These are phyloP conservation scores for Ceratocystis diversiconidia DNA, from an alignment of 2,329 filamentous ascomycete genomes.

Conservation along the genomic window DNA sequence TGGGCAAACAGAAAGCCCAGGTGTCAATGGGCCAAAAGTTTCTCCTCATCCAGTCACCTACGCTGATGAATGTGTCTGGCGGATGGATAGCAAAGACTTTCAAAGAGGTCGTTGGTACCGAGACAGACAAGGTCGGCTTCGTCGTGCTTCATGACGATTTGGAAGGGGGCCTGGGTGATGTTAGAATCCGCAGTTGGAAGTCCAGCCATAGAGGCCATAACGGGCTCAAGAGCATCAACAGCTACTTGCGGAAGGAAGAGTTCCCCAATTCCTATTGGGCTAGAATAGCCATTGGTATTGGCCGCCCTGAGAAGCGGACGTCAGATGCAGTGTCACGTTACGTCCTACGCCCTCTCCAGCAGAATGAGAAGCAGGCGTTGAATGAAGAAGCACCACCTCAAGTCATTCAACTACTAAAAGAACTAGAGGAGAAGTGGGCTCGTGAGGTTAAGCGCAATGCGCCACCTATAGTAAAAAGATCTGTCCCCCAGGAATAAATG, in stretches of 20 bases:
- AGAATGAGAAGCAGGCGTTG: slow-evolving; percentile 36
- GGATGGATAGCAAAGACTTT: slow-evolving; percentile 53
- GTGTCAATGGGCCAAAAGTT: slow-evolving; percentile 38
- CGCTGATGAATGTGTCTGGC: slow-evolving; percentile 76
- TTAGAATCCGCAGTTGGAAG: slow-evolving; percentile 49
- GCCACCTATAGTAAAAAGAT: background rate
- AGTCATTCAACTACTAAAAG: slow-evolving; percentile 36
- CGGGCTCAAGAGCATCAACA: slow-evolving; percentile 54
- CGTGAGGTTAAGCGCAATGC: background rate
- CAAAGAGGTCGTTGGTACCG: slow-evolving; percentile 35
- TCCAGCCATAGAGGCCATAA: slow-evolving; percentile 58
- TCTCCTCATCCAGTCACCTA: slow-evolving; percentile 60
- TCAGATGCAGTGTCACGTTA: slow-evolving; percentile 55
- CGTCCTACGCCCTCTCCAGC: slow-evolving; percentile 56
- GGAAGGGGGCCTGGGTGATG: slow-evolving; percentile 53
- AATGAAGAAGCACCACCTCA: slow-evolving; percentile 37
- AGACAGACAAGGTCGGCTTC: slow-evolving; percentile 32
- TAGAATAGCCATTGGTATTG: slow-evolving; percentile 72
- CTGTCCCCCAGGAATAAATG: background rate
- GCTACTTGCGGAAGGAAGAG: slow-evolving; percentile 31
- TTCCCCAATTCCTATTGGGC: slow-evolving; percentile 33
- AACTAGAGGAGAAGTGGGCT: slow-evolving; percentile 31
- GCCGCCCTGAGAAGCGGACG: slow-evolving; percentile 59
- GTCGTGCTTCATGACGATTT: slow-evolving; percentile 84
- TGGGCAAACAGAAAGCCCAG: slow-evolving; percentile 39